These are phyloP conservation scores for Rhytidiadelphus loreus DNA, from an alignment of 225 moss, liverwort and hornwort species.

Conservation along the genomic window DNA sequence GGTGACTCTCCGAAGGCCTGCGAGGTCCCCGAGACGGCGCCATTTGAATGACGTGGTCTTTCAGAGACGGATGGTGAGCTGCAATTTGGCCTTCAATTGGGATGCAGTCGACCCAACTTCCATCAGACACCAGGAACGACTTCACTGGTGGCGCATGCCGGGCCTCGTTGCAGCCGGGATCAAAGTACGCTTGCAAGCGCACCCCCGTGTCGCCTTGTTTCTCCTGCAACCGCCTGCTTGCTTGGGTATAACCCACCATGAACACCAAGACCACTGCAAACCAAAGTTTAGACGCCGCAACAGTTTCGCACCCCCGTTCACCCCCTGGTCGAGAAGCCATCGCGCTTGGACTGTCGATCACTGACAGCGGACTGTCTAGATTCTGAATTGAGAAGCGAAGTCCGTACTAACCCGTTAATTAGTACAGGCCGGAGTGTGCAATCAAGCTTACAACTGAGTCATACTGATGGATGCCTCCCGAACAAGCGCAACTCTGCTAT, in stretches of 20 bases:
- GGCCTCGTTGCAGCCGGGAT: not conserved
- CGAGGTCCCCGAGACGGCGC: not conserved
- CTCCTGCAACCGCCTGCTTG: not conserved
- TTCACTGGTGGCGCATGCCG: not conserved
- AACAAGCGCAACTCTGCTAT: not conserved
- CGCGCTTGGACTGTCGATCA: too few relatives aligned
- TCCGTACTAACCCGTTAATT: not conserved
- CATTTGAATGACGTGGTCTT: not conserved
- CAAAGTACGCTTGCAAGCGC: not conserved
- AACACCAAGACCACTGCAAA: not conserved
- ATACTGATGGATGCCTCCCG: not conserved
- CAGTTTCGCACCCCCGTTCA: not conserved
- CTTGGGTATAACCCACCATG: not conserved
- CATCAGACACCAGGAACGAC: conserved; percentile 1
- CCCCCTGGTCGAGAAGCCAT: not conserved
- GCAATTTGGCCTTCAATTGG: too few relatives aligned
- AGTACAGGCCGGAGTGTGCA: not conserved
- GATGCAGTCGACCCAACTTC: too few relatives aligned
- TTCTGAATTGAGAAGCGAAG: not conserved
- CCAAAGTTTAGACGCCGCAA: not conserved
- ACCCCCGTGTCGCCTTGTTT: not conserved
- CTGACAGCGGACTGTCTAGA: not conserved
- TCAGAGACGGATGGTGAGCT: too few relatives aligned
- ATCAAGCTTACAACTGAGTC: not conserved
- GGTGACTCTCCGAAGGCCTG: not conserved